Percentiles rank a stretch among this genome's conserved stretches.
phyloP scores from a whole-genome alignment of 441 rosid species.

The Arabidopsis lyrata region DNA sequence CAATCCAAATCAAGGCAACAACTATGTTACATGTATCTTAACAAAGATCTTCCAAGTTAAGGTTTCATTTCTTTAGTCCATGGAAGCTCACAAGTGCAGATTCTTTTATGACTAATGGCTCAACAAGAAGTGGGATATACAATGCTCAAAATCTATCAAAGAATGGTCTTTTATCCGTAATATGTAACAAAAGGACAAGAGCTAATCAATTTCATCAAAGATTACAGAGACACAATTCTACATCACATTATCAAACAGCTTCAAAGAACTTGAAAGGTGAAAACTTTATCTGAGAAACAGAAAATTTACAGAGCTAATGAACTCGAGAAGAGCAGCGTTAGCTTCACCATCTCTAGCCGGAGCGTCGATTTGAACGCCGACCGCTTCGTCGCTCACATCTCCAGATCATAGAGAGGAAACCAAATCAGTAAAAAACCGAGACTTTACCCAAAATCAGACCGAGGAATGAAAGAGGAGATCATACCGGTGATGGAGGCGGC shows the following conservation, averaged over 20 bases:
- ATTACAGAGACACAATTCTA: conserved; percentile 4
- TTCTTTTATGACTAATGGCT: conserved; percentile 4
- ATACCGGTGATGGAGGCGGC: conserved; percentile 87
- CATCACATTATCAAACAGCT: conserved; percentile 4
- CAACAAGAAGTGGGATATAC: conserved; percentile 16
- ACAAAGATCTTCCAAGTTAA: neutral
- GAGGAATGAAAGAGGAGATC: neutral
- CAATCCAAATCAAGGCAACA: neutral
- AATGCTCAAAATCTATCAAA: conserved; percentile 8
- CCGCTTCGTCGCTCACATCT: conserved; percentile 84
- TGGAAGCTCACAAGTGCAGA: conserved; percentile 1
- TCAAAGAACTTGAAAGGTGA: conserved; percentile 3
- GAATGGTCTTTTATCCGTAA: neutral
- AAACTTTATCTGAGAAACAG: conserved; percentile 1
- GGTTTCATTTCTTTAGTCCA: neutral
- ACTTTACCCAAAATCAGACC: neutral
- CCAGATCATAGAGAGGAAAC: conserved; percentile 14
- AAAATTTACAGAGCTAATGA: conserved; percentile 76
- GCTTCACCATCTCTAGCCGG: conserved; percentile 96
- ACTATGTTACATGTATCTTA: neutral
- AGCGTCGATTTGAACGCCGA: conserved; percentile 91
- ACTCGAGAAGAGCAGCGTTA: conserved; percentile 87
- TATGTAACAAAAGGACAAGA: conserved; percentile 2
- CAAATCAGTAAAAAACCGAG: conserved; percentile 11
- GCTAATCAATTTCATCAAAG: conserved; percentile 14